These are phyloP conservation scores for Boletus sp. DNA, from an alignment of 768 basidiomycete species.

Conservation along the genomic window DNA sequence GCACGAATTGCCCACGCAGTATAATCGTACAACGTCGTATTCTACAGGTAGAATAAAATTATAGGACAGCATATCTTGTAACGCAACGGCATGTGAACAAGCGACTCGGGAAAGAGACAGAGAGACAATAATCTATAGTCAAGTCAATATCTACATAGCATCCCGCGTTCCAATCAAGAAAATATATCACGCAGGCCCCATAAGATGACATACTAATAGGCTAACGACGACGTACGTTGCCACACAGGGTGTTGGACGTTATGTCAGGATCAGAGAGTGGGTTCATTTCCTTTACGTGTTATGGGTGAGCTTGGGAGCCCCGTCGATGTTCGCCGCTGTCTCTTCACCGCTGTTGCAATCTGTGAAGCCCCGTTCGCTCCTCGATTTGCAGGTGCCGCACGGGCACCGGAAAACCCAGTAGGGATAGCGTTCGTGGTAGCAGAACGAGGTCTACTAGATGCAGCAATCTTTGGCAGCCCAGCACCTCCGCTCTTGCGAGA, in stretches of 20 bases:
- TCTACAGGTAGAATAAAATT: conserved; percentile 35
- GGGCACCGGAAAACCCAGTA: conserved; percentile 43
- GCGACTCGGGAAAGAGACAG: conserved; percentile 10
- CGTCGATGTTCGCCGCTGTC: conserved; percentile 77
- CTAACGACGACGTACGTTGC: conserved; percentile 12
- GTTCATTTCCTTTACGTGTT: conserved; percentile 30
- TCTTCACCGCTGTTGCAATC: conserved; percentile 55
- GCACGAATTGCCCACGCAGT: conserved; percentile 20
- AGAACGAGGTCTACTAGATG: conserved; percentile 69
- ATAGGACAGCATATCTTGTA: conserved; percentile 29
- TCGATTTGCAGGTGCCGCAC: conserved; percentile 36
- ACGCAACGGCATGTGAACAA: conserved; percentile 21
- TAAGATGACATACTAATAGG: conserved; percentile 7
- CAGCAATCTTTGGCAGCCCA: conserved; percentile 74
- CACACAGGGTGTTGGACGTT: neutral
- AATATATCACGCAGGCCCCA: conserved; percentile 30
- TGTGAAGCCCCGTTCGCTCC: conserved; percentile 18
- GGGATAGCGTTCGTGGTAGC: conserved; percentile 60
- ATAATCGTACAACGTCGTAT: conserved; percentile 25
- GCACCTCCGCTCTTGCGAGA: conserved; percentile 57
- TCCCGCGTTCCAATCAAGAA: conserved; percentile 34
- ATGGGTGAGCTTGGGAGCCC: conserved; percentile 43
- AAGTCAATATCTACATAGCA: conserved; percentile 32
- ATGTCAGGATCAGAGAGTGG: conserved; percentile 12
- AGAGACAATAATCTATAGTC: conserved; percentile 34